Evolutionary conservation across 2,329 filamentous ascomycete genomes (phyloP), one percentile per base, ranked within the genome.

Genomic region (Juglanconis oblonga): DNA sequence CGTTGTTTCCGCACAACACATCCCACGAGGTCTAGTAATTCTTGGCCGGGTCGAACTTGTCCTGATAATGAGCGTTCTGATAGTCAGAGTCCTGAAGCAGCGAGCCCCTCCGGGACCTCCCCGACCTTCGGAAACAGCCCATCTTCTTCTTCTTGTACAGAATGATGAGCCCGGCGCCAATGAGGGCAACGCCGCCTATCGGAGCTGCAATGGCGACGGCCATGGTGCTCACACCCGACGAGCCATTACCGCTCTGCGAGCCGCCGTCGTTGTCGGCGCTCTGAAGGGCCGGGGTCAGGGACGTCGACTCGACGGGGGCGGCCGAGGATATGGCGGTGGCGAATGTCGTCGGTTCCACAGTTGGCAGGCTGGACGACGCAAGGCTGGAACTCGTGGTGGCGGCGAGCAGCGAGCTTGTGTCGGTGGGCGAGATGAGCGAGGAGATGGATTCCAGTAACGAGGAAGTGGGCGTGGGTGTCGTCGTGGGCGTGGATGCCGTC

Each of bases 181-280:
- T 44, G 8, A 64, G n/a, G 1, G 44, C 53, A 31, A 64, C 56
- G 0, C 55, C 56, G 9, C 60, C 62, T 24, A 64, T 44, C 2
- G 62, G 62, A 1, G 54, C 62, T 1, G 53, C 56, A 36, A 64
- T 57, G 13, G 62, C 62, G 8, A 62, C 55, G n/a, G 62, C 50
- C 5, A 47, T 58, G 1, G 54, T 61, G 29, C 31, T 55, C n/a
- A n/a, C 24, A 31, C 42, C 51, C 32, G 61, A 55, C 1, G 11
- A 17, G 17, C 35, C 54, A 24, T 13, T 17, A 1, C 47, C n/a
- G 8, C 44, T 56, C 36, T 52, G 14, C 29, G 38, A 35, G 9
- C 5, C 33, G n/a, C 44, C 35, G n/a, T 56, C 35, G 42, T 11
- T 59, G 48, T 17, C 35, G 4, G 42, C 36, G 31, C 55, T 50